These are phyloP conservation scores for Boletus rubropictus DNA, from an alignment of 768 basidiomycete species.

Conservation along the genomic window DNA sequence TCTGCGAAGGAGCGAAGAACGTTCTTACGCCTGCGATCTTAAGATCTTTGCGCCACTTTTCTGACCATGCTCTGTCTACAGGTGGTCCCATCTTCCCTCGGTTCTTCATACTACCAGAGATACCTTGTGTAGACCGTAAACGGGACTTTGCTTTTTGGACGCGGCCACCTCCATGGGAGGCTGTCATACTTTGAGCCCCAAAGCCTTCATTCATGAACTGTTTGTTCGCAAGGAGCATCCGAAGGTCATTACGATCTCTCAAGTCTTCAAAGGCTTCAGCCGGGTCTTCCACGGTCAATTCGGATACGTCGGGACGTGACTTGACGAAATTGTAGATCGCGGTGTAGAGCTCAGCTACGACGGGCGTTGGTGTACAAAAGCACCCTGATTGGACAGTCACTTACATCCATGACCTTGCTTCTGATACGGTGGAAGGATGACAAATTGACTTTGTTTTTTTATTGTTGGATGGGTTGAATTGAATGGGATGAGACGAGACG, in stretches of 20 bases:
- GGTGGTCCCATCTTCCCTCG: slow-evolving; percentile 75
- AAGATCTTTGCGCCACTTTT: slow-evolving; percentile 72
- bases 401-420: slow-evolving; percentile 85
- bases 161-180: slow-evolving; percentile 46
- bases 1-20: background rate
- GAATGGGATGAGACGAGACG: background rate
- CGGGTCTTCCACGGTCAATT: slow-evolving; percentile 95
- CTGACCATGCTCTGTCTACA: slow-evolving; percentile 67
- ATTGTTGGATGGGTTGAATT: background rate
- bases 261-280: slow-evolving; percentile 97
- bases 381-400: slow-evolving; percentile 21
- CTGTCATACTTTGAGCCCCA: slow-evolving; percentile 31
- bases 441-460: slow-evolving; percentile 75
- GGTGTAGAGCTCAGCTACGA: slow-evolving; percentile 76
- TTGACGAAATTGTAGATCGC: slow-evolving; percentile 78
- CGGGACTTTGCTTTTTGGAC: slow-evolving; percentile 37
- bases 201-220: slow-evolving; percentile 71
- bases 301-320: slow-evolving; percentile 64
- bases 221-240: slow-evolving; percentile 61
- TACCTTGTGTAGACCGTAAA: slow-evolving; percentile 27
- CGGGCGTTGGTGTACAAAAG: background rate
- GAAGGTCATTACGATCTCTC: slow-evolving; percentile 85
- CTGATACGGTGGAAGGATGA: slow-evolving; percentile 88
- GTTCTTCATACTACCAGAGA: slow-evolving; percentile 14
- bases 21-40: slow-evolving; percentile 81